Base-by-base conservation (phyloP, 805 yeast species). In the Vanderwaltozyma verrucispora region DNA sequence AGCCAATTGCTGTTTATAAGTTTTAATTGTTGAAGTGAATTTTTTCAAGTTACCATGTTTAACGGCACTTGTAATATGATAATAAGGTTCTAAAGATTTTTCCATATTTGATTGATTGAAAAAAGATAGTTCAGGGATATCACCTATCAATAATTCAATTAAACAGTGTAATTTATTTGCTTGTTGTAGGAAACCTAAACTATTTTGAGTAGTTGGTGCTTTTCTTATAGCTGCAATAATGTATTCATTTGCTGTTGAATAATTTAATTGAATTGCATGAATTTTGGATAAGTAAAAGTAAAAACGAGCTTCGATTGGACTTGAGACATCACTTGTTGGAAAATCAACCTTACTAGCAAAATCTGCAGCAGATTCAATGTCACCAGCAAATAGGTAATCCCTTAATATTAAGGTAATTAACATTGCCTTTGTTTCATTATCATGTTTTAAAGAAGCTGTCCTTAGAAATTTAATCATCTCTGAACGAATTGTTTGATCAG, bases 171-270 rank as follows among this genome's bases (percentile, higher is more conserved):
- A 72, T 65, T 92, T 92, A 47, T 88, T 77, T 3, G 96, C 92
- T 36, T 83, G 75, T 62, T 88, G 95, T 46, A 87, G 60, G 59
- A 92, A 92, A 2, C 98, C 98, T 31, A 71, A 61, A 8, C 96
- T 86, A 42, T 78, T 74, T 31, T 74, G 70, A 1, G 94, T 84
- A 60, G 86, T 96, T 20, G 99, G 97, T 9, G 94, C 88, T 60
- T 92, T 92, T 66, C 98, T 80, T 37, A 88, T 81, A 2, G 98
- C 96, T n/a, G 92, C 86, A 39, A 86, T 82, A 39, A 84, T 83
- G 55, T 77, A 86, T 53, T 88, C 95, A 53, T 81, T 79, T 2
- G 97, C 96, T 15, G 83, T 68, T 2, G 95, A 77, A 61, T 92
- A 92, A 62, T 92, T 88, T 49, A 92, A 74, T 65, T 89, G 97